Base-by-base conservation (phyloP, 495 filamentous ascomycete genomes). In the Aspergillus steynii region DNA sequence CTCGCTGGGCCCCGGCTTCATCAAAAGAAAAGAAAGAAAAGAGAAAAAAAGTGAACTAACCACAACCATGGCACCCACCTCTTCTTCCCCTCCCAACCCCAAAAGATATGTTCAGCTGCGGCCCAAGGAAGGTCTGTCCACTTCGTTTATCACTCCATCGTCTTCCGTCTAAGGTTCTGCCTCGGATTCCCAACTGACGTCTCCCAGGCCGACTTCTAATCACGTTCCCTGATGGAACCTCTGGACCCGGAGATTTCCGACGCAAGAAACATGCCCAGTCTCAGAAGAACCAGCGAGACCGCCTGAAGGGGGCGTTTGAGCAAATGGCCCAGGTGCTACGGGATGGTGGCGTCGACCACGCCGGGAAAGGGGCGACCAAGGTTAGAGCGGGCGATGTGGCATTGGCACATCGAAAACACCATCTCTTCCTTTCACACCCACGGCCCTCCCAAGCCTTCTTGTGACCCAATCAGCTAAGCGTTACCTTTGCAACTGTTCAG, bases 241-340 rank as follows among this genome's bases (percentile, higher is more conserved):
- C 28, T 6, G 27, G 29, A 25, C 29, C 62, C 46, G 56, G 37
- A 2, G 63, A 65, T 15, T 61, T 59, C 59, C 61, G 59, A 28
- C 55, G 55, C 9, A 57, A 48, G 47, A 57, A 62, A 26, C 64
- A 66, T 49, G 64, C 64, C 5, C 60, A 60, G 12, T 57, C 64
- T 14, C 64, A 66, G 52, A 66, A 66, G 46, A 52, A 58, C 25
- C 60, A 62, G 51, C 60, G 60, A 15, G 64, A 66, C 28, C 60
- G 64, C 5, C 53, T 66, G 64, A 66, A 66, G 14, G 49, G 31
- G 4, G 60, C 60, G 12, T 34, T 66, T 27, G 64, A 66, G 29
- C 56, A 56, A 7, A 62, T 66, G 50, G 64, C 57, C 42, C 56
- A 50, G n/a, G 53, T 66, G 37, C n/a, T 66, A 48, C 31, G 49